These are phyloP conservation scores for Ustilago vetiveriae DNA, from an alignment of 1,284 basidiomycete species.

Conservation along the genomic window DNA sequence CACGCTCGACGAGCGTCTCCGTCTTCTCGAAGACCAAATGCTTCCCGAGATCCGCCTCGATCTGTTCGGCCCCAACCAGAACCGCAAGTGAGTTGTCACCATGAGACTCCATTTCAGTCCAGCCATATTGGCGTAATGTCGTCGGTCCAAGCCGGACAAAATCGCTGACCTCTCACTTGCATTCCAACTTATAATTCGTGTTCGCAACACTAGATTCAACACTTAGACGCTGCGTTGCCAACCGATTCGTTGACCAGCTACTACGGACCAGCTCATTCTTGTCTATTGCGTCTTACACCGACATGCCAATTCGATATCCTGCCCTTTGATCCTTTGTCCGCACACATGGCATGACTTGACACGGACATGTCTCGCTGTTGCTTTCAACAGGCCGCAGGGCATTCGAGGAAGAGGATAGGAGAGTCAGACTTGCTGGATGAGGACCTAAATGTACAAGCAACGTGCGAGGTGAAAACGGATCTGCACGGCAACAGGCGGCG, in stretches of 20 bases:
- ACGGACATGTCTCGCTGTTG: no score
- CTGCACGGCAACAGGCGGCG: background rate
- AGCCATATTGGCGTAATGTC: no score
- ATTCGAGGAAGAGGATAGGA: no score
- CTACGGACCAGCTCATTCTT: background rate
- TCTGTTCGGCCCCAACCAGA: slow-evolving; percentile 63
- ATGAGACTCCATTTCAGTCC: no score
- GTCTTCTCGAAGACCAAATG: slow-evolving; percentile 63
- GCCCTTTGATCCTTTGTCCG: background rate
- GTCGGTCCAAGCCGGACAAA: no score
- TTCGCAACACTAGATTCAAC: slow-evolving; percentile 29
- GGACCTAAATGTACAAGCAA: slow-evolving; percentile 36
- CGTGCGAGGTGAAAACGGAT: slow-evolving; percentile 1
- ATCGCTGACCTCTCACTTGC: slow-evolving; percentile 3
- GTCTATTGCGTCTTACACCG: background rate
- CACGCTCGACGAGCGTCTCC: slow-evolving; percentile 65
- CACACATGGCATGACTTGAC: no score
- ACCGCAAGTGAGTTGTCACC: slow-evolving; percentile 65
- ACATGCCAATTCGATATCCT: slow-evolving; percentile 27
- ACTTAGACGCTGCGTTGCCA: slow-evolving; percentile 15
- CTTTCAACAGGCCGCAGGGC: no score
- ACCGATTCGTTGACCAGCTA: background rate
- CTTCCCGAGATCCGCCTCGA: slow-evolving; percentile 65
- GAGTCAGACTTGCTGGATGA: slow-evolving; percentile 25
- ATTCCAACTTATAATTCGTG: background rate